phyloP scores from a whole-genome alignment of 78 protist genomes.

The Pigoraptor vietnamica region DNA sequence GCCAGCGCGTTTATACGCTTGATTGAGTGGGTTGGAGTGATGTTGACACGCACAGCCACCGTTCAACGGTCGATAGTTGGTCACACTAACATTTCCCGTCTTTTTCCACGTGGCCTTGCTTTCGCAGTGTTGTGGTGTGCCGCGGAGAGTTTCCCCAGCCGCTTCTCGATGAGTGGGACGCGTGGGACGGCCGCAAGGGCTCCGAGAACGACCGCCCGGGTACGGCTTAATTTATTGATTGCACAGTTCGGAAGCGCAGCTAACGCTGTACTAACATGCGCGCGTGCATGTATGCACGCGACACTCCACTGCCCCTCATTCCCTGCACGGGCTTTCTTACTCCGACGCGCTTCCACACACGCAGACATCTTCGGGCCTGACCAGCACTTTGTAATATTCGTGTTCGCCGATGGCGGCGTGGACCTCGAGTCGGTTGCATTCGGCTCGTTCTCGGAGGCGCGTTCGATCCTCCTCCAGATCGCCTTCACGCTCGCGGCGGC shows the following conservation, averaged over 20 bases:
- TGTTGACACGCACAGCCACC: neutral
- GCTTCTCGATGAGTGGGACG: neutral
- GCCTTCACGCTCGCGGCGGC: neutral
- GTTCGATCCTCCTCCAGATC: neutral
- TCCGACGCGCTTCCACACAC: neutral
- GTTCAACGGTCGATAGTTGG: too few species aligned
- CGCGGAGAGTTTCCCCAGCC: neutral
- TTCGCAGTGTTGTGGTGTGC: neutral
- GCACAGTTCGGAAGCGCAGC: too few species aligned
- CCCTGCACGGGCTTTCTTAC: neutral
- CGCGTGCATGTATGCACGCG: too few species aligned
- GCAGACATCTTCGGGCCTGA: neutral
- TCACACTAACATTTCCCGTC: too few species aligned
- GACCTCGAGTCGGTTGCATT: neutral
- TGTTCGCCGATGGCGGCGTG: neutral
- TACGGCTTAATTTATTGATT: too few species aligned
- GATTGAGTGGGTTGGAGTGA: neutral
- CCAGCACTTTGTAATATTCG: neutral
- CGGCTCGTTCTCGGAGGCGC: neutral
- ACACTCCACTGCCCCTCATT: neutral
- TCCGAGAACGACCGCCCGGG: constrained; percentile 5
- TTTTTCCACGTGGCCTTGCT: too few species aligned
- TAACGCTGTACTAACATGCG: too few species aligned
- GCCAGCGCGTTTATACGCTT: neutral
- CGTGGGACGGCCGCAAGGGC: neutral